Evolutionary conservation across 148 eudicot genomes (phyloP).

Genomic region (Cornus florida): DNA sequence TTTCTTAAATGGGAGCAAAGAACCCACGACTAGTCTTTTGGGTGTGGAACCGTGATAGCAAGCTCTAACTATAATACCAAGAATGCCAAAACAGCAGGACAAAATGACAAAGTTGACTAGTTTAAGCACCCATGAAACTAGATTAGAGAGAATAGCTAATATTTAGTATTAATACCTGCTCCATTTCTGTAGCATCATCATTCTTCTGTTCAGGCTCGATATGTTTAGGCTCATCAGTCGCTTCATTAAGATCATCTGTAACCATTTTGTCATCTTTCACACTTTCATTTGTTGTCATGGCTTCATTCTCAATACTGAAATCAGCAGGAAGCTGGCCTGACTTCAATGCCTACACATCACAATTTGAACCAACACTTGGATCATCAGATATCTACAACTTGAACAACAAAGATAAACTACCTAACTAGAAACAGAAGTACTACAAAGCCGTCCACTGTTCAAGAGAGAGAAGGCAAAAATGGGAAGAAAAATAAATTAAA

Average conservation of each 20-base stretch:
- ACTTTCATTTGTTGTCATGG: slow-evolving; percentile 25
- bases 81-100: not conserved
- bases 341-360: slow-evolving; percentile 57
- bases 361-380: slow-evolving; percentile 13
- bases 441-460: not conserved
- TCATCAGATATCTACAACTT: slow-evolving; percentile 6
- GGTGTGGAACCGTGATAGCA: too few relatives aligned
- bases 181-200: slow-evolving; percentile 44
- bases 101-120: not conserved
- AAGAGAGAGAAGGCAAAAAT: not conserved
- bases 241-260: slow-evolving; percentile 48
- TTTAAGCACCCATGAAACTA: not conserved
- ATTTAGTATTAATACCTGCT: slow-evolving; percentile 30
- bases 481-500: slow-evolving; percentile 3
- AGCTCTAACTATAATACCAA: not conserved
- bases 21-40: too few relatives aligned
- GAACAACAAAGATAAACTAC: not conserved
- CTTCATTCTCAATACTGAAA: slow-evolving; percentile 49
- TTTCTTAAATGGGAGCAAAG: too few relatives aligned
- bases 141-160: not conserved
- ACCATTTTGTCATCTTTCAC: slow-evolving; percentile 53
- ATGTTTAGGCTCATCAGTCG: slow-evolving; percentile 28
- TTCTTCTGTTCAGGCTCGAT: slow-evolving; percentile 35
- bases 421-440: not conserved
- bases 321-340: slow-evolving; percentile 93